phyloP scores from a whole-genome alignment of 2,329 filamentous ascomycete genomes.

The Tolypocladium nubicola region DNA sequence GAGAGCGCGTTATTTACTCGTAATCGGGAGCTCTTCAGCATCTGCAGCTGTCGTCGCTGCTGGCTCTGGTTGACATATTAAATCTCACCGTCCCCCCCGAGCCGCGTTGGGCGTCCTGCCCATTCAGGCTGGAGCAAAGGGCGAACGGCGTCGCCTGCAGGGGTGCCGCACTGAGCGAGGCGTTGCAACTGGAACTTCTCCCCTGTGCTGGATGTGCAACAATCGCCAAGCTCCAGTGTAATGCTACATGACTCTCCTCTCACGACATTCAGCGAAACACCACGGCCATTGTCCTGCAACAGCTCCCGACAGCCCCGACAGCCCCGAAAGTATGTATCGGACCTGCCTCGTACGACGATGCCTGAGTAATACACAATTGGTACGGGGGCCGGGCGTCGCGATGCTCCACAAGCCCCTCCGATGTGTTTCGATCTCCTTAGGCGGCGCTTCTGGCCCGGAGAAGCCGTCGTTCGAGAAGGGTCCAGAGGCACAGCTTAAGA shows the following conservation, averaged over 20 bases:
- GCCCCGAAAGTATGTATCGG: background rate
- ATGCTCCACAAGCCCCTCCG: background rate
- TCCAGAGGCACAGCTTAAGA: no score
- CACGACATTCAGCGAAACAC: background rate
- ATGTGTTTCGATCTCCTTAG: background rate
- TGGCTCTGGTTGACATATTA: background rate
- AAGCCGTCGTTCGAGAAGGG: background rate
- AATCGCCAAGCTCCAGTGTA: background rate
- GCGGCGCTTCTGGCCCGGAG: background rate
- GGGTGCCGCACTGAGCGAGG: background rate
- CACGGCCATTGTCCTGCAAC: background rate
- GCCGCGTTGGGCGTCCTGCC: background rate
- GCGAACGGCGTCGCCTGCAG: background rate
- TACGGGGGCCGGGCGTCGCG: background rate
- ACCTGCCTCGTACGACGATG: background rate
- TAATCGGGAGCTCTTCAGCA: no score
- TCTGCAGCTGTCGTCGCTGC: background rate
- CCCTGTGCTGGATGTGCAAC: background rate
- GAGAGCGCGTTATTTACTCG: no score
- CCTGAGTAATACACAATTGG: background rate
- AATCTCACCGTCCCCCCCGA: background rate
- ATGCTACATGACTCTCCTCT: background rate
- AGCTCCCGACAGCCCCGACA: background rate
- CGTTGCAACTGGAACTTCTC: background rate
- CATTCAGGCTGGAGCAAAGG: background rate